These are phyloP conservation scores for Syzygium aromaticum DNA, from an alignment of 345 rosid species.

Conservation along the genomic window DNA sequence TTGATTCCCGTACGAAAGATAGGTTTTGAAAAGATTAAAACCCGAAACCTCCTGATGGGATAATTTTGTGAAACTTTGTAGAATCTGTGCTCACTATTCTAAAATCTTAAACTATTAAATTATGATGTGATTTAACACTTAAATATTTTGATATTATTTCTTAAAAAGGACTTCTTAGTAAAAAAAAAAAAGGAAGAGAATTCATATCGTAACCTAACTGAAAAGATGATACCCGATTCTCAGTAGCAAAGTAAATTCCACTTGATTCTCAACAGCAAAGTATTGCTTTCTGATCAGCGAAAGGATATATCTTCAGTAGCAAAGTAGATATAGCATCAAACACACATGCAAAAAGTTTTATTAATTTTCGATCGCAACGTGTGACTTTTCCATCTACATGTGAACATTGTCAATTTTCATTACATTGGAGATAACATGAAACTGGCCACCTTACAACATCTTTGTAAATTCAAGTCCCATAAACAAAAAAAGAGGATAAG, in stretches of 20 bases:
- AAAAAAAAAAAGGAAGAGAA: neutral
- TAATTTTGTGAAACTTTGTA: neutral
- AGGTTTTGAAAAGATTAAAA: neutral
- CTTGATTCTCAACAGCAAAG: neutral
- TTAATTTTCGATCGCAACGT: neutral
- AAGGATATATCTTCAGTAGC: neutral
- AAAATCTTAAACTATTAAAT: neutral
- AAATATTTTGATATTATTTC: neutral
- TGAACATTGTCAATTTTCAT: neutral
- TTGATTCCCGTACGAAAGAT: neutral
- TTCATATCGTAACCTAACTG: neutral
- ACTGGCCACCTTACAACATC: neutral
- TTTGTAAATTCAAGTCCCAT: neutral
- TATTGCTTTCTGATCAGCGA: neutral
- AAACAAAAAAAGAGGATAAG: neutral
- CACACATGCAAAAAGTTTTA: neutral
- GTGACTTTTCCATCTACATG: neutral
- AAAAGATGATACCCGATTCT: neutral
- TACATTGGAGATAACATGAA: neutral
- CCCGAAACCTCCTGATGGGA: neutral
- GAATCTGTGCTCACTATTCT: neutral
- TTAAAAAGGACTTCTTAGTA: neutral
- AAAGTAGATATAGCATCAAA: neutral
- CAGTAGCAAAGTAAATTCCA: neutral
- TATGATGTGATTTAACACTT: neutral